Conservation (phyloP, 2,329 filamentous ascomycete genomes). For the Sarocladium kiliense region DNA sequence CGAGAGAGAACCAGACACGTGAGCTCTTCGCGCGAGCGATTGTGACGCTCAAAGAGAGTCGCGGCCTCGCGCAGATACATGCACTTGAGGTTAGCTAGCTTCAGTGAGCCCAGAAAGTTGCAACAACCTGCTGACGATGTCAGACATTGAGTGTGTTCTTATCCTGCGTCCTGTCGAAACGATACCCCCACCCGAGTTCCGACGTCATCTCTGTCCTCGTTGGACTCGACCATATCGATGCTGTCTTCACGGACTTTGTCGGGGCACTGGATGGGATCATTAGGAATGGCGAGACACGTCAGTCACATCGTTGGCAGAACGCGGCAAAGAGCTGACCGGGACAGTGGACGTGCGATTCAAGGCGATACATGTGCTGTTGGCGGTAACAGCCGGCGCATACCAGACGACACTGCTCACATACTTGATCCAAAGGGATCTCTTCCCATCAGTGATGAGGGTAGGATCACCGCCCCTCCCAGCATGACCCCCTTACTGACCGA, state of each 20-base stretch:
- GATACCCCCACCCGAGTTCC: conserved; percentile 90
- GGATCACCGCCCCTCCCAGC: conserved; percentile 15
- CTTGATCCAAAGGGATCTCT: conserved; percentile 89
- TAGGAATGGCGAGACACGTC: conserved; percentile 66
- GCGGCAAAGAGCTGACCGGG: conserved; percentile 19
- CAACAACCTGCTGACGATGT: neutral
- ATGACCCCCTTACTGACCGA: neutral
- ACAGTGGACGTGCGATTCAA: conserved; percentile 70
- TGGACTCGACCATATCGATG: conserved; percentile 83
- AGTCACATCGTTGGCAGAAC: conserved; percentile 25
- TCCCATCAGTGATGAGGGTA: conserved; percentile 92
- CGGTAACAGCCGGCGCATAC: conserved; percentile 88
- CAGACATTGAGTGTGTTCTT: conserved; percentile 90
- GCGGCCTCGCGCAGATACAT: conserved; percentile 62
- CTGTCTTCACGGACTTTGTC: conserved; percentile 84
- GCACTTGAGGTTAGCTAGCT: conserved; percentile 70
- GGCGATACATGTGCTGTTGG: conserved; percentile 75
- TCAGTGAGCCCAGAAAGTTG: no score
- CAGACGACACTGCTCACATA: conserved; percentile 92
- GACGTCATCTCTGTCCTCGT: conserved; percentile 89
- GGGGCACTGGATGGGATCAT: conserved; percentile 77
- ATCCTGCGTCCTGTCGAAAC: conserved; percentile 75
- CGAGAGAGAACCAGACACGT: conserved; percentile 70
- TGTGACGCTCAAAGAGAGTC: conserved; percentile 56
- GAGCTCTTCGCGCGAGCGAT: conserved; percentile 75